phyloP scores from a whole-genome alignment of 129 eudicot species.

The Flaveria sonorensis region DNA sequence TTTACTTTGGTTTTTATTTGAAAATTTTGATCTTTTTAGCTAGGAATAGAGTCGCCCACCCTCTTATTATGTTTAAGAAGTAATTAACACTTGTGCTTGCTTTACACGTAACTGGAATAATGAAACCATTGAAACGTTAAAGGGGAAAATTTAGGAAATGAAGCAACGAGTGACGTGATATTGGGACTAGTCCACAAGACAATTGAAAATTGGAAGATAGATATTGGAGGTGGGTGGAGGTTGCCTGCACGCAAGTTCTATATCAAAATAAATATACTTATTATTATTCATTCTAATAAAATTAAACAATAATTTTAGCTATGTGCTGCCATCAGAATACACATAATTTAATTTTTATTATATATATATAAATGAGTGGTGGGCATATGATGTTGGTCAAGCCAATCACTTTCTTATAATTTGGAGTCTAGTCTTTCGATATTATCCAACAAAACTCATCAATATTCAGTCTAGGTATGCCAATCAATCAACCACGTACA shows the following conservation, averaged over 20 bases:
- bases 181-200: slow-evolving; percentile 23
- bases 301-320: background rate
- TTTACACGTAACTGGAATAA: background rate
- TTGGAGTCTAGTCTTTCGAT: background rate
- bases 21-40: background rate
- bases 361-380: slow-evolving; percentile 4
- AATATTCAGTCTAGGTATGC: background rate
- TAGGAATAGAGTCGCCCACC: background rate
- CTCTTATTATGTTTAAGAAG: background rate
- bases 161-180: slow-evolving; percentile 35
- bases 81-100: background rate
- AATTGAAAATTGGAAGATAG: slow-evolving; percentile 35
- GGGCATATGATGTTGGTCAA: slow-evolving; percentile 9
- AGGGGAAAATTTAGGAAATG: slow-evolving; percentile 2
- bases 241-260: slow-evolving; percentile 41
- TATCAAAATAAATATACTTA: slow-evolving; percentile 15
- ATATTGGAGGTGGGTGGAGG: slow-evolving; percentile 37
- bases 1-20: background rate
- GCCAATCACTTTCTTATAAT: slow-evolving; percentile 6
- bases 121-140: background rate
- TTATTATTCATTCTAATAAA: background rate
- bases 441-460: slow-evolving; percentile 16
- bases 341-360: background rate
- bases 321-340: slow-evolving; percentile 4
- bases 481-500: slow-evolving; percentile 16